These are phyloP conservation scores for Fusarium succisae DNA, from an alignment of 2,329 filamentous ascomycete genomes.

Conservation along the genomic window DNA sequence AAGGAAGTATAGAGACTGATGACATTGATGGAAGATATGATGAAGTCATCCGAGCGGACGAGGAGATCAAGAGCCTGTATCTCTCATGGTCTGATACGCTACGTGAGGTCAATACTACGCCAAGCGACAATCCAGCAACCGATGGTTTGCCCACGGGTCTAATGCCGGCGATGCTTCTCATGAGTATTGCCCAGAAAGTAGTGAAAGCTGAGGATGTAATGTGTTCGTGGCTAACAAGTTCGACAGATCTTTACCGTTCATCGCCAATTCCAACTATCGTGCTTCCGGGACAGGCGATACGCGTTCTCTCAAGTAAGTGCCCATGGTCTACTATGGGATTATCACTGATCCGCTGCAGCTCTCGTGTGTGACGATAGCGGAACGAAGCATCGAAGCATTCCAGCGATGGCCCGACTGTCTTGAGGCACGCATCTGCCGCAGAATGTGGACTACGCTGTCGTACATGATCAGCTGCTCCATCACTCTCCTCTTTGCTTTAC, in stretches of 20 bases:
- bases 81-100: background rate
- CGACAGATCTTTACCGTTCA: background rate
- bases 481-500: background rate
- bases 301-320: background rate
- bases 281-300: background rate
- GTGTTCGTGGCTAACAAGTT: background rate
- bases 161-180: constrained; percentile 7
- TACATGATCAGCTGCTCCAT: constrained; percentile 5
- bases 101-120: background rate
- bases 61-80: background rate
- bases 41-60: background rate
- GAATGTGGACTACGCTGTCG: constrained; percentile 1
- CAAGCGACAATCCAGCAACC: no score
- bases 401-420: background rate
- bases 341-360: background rate
- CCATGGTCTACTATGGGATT: fast-evolving
- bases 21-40: background rate
- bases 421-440: background rate
- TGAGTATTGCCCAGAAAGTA: background rate
- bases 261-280: background rate
- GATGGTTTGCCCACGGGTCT: background rate
- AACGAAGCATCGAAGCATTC: background rate
- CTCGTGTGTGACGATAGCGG: background rate
- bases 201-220: fast-evolving
- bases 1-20: fast-evolving